A percentile compares a stretch with the other conserved stretches of the same genome.
Evolutionary conservation across 1,284 basidiomycete genomes (phyloP).

Genomic region (Cryptococcus floricola): DNA sequence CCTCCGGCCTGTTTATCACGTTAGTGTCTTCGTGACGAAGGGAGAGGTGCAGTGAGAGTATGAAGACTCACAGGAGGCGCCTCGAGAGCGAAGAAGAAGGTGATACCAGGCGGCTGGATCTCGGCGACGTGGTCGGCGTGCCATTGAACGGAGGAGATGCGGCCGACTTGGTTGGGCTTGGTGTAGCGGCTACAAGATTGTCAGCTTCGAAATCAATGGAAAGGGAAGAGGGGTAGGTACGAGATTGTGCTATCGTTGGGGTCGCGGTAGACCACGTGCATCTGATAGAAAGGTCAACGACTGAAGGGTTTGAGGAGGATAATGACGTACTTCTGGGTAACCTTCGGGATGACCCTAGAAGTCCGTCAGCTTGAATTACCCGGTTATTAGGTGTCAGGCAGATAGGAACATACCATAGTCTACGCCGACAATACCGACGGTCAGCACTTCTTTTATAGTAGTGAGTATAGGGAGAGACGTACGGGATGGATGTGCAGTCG

Average conservation of each 20-base stretch:
- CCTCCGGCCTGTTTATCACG: slow-evolving; percentile 47
- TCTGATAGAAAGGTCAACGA: not conserved
- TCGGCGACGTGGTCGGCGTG: slow-evolving; percentile 16
- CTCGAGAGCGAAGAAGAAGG: slow-evolving; percentile 18
- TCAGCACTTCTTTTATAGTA: not conserved
- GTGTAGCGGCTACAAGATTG: slow-evolving; percentile 5
- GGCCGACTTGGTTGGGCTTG: slow-evolving; percentile 12
- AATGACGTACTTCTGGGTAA: slow-evolving; percentile 47
- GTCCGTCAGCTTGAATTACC: not conserved
- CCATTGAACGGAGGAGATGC: slow-evolving; percentile 14
- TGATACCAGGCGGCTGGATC: slow-evolving; percentile 17
- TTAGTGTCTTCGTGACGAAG: no score
- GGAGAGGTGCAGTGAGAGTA: not conserved
- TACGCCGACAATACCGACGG: not conserved
- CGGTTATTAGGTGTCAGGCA: not conserved
- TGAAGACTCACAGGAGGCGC: slow-evolving; percentile 4
- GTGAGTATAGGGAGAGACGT: not conserved
- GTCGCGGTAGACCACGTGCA: slow-evolving; percentile 50
- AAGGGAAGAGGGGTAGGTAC: not conserved
- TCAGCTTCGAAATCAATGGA: not conserved
- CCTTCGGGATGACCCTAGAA: slow-evolving; percentile 58
- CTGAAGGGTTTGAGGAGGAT: not conserved
- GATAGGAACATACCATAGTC: slow-evolving; percentile 10
- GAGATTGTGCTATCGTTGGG: slow-evolving; percentile 19
- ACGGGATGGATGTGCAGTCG: slow-evolving; percentile 18